These are phyloP conservation scores for Claviceps cyperi DNA, from an alignment of 2,329 filamentous ascomycete species.

Conservation along the genomic window DNA sequence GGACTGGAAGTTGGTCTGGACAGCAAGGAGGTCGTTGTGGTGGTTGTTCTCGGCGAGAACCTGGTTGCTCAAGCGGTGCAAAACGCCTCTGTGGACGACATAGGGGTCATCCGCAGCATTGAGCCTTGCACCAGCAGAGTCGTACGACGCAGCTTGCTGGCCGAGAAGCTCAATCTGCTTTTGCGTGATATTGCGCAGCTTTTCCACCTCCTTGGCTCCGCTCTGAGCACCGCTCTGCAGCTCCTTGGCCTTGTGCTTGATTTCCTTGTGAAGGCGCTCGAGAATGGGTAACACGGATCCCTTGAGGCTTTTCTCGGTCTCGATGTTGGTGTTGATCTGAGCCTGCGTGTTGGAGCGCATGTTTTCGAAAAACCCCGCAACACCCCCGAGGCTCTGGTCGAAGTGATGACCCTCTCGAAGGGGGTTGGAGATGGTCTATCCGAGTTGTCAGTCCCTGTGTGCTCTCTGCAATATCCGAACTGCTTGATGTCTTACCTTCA, in stretches of 20 bases:
- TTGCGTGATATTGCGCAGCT: conserved; percentile 71
- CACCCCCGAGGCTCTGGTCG: conserved; percentile 72
- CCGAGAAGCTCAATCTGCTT: conserved; percentile 93
- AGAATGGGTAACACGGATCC: conserved; percentile 75
- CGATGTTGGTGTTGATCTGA: conserved; percentile 74
- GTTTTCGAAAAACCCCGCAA: conserved; percentile 87
- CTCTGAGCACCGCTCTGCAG: conserved; percentile 68
- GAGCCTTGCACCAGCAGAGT: conserved; percentile 59
- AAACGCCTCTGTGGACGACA: conserved; percentile 64
- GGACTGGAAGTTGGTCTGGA: conserved; percentile 78
- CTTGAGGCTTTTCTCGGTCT: conserved; percentile 85
- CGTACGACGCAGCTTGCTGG: conserved; percentile 67
- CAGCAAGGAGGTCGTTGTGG: conserved; percentile 73
- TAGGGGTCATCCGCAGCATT: conserved; percentile 73
- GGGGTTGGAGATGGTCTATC: conserved; percentile 69
- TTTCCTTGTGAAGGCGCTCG: conserved; percentile 82
- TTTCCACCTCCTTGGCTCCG: conserved; percentile 80
- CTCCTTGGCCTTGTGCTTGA: conserved; percentile 94
- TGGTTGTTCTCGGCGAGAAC: conserved; percentile 93
- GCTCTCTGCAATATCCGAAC: too few relatives aligned
- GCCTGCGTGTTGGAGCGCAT: conserved; percentile 85
- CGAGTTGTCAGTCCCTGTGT: neutral
- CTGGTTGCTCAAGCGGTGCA: conserved; percentile 79
- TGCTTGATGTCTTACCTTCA: conserved; percentile 45
- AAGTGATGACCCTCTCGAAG: conserved; percentile 88